Percentiles rank a stretch among this genome's conserved stretches.
phyloP scores from a whole-genome alignment of 2,329 filamentous ascomycete species.

The Scopulariopsis brevicaulis region DNA sequence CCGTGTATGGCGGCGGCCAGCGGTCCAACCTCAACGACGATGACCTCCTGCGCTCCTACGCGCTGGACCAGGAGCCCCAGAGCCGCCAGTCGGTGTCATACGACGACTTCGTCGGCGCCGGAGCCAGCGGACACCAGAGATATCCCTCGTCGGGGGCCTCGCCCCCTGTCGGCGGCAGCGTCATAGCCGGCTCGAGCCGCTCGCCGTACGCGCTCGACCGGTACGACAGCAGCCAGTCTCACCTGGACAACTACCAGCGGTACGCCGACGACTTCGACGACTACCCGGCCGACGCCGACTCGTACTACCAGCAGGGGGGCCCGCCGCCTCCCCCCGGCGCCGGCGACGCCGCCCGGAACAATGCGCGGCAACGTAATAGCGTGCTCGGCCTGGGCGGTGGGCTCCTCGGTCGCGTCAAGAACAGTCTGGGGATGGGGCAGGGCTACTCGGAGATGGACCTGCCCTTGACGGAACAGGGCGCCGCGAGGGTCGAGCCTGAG shows the following conservation, averaged over 20 bases:
- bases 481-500: constrained; percentile 29
- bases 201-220: constrained; percentile 33
- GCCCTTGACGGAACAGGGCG: constrained; percentile 68
- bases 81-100: constrained; percentile 81
- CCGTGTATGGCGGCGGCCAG: constrained; percentile 64
- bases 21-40: constrained; percentile 73
- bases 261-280: constrained; percentile 87
- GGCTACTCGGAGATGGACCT: constrained; percentile 98
- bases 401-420: constrained; percentile 77
- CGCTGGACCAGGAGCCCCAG: constrained; percentile 54
- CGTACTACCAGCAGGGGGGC: constrained; percentile 70
- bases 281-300: constrained; percentile 64
- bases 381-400: constrained; percentile 80
- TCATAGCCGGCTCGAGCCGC: constrained; percentile 4
- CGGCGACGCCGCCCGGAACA: constrained; percentile 22
- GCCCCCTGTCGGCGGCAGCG: constrained; percentile 3
- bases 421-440: constrained; percentile 76
- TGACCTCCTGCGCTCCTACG: constrained; percentile 64
- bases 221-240: constrained; percentile 60
- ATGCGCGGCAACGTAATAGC: constrained; percentile 73
- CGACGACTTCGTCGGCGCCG: constrained; percentile 80
- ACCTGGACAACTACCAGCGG: constrained; percentile 75
- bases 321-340: constrained; percentile 25
- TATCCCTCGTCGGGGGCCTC: constrained; percentile 3
- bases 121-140: constrained; percentile 26